Percentiles rank a stretch among this genome's conserved stretches.
These are phyloP conservation scores for Neurospora pannonica DNA, from an alignment of 495 filamentous ascomycete species.

Conservation along the genomic window DNA sequence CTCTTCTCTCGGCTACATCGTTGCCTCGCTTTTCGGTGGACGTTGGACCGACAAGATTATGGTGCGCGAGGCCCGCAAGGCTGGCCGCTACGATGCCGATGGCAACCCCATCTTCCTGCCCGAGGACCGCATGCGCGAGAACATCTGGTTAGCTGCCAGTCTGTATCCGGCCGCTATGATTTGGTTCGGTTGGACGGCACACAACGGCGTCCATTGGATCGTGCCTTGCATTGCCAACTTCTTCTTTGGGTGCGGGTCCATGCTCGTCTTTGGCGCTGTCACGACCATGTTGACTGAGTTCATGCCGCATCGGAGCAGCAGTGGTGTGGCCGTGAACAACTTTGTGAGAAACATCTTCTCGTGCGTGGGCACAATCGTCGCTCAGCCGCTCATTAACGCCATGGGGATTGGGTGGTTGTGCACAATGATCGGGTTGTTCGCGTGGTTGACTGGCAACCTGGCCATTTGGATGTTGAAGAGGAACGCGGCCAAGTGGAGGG, in stretches of 20 bases:
- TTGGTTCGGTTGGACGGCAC: slow-evolving; percentile 49
- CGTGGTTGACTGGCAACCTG: slow-evolving; percentile 39
- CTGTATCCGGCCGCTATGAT: slow-evolving; percentile 63
- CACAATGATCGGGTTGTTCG: slow-evolving; percentile 63
- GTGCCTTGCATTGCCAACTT: slow-evolving; percentile 65
- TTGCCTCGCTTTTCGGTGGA: slow-evolving; percentile 65
- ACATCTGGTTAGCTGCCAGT: slow-evolving; percentile 72
- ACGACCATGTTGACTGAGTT: slow-evolving; percentile 89
- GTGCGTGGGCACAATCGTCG: slow-evolving; percentile 65
- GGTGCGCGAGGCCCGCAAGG: slow-evolving; percentile 66
- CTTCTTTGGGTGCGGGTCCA: slow-evolving; percentile 78
- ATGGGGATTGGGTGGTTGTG: slow-evolving; percentile 89
- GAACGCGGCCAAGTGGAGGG: slow-evolving; percentile 59
- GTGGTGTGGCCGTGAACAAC: slow-evolving; percentile 77
- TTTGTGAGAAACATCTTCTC: slow-evolving; percentile 83
- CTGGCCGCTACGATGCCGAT: slow-evolving; percentile 58
- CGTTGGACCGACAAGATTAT: slow-evolving; percentile 87
- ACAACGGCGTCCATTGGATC: slow-evolving; percentile 33
- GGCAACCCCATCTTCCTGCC: slow-evolving; percentile 64
- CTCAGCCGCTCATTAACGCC: slow-evolving; percentile 65
- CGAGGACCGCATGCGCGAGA: slow-evolving; percentile 85
- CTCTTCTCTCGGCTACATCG: slow-evolving; percentile 66
- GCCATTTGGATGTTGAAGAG: slow-evolving; percentile 59
- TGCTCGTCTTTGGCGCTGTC: slow-evolving; percentile 74
- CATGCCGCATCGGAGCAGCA: slow-evolving; percentile 64